phyloP scores from a whole-genome alignment of 768 basidiomycete genomes.

The Phylloporus arenicola region DNA sequence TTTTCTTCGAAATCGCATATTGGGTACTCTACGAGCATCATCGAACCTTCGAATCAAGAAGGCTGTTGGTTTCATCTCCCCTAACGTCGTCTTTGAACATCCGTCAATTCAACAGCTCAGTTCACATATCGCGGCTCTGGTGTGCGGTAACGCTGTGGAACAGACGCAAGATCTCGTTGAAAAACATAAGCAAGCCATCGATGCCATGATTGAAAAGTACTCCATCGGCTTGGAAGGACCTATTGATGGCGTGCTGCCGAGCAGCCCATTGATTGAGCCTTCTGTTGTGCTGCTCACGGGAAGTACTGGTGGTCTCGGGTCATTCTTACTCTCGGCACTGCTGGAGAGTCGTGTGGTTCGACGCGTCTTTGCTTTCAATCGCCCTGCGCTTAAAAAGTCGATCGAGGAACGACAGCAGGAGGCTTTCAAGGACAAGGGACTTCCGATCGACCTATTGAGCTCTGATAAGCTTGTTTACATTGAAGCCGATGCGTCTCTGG shows the following conservation, averaged over 20 bases:
- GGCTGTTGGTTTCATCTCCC: slow-evolving; percentile 19
- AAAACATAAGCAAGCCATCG: slow-evolving; percentile 17
- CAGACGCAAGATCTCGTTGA: background rate
- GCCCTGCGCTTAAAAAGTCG: slow-evolving; percentile 11
- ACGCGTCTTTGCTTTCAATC: slow-evolving; percentile 34
- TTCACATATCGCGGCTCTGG: slow-evolving; percentile 6
- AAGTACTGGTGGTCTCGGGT: slow-evolving; percentile 40
- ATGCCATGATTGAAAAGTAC: slow-evolving; percentile 39
- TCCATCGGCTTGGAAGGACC: slow-evolving; percentile 15
- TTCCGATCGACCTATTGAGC: slow-evolving; percentile 28
- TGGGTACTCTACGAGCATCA: slow-evolving; percentile 22
- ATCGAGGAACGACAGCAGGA: slow-evolving; percentile 26
- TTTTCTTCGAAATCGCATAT: slow-evolving; percentile 17
- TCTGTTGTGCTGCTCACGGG: slow-evolving; percentile 31
- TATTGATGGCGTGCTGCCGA: too few relatives aligned
- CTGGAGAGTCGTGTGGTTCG: slow-evolving; percentile 19
- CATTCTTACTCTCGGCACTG: slow-evolving; percentile 31
- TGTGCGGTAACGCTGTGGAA: background rate
- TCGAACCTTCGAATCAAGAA: slow-evolving; percentile 18
- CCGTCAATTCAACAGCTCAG: slow-evolving; percentile 30
- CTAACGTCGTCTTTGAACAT: slow-evolving; percentile 32
- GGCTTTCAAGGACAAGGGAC: slow-evolving; percentile 33
- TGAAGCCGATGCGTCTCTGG: slow-evolving; percentile 33
- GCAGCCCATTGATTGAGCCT: background rate
- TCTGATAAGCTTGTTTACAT: slow-evolving; percentile 33